Base-by-base conservation (phyloP, 768 basidiomycete species). In the Leccinum sublutescens region DNA sequence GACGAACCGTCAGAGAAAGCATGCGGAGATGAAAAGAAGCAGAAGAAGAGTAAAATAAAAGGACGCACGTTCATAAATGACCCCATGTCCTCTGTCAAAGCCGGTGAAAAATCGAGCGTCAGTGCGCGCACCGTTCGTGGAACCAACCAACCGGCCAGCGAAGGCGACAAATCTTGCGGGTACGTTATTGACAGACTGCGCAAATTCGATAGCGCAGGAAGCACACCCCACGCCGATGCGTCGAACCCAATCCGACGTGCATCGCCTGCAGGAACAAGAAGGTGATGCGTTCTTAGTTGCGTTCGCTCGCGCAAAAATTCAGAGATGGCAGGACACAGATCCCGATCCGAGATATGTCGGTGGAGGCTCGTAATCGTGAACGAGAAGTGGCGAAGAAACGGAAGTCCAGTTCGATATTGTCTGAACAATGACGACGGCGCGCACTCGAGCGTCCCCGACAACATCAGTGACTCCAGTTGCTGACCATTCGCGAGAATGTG, bases 121-220 rank as follows among this genome's bases (percentile, higher is more conserved):
- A 87, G 66, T 15, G 83, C 80, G 7, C 72, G 69, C 4, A 87
- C 79, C 36, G 65, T 77, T 27, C 83, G 69, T 9, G 88, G 88
- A 33, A 91, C 79, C 27, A 90, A 74, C 86, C 87, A 89, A 47
- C 83, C 79, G 5, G 87, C 86, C n/a, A 89, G 73, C 2, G 84
- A 81, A 0, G 86, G 79, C 1, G 85, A 79, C 40, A 89, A 71
- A 67, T 88, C 87, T 60, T 76, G 74, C 2, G 88, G 88, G 64
- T 88, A 82, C 4, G 82, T 83, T 55, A 88, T 86, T 54, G 77
- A 79, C 56, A 90, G 68, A 43, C 78, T 79, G 19, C 72, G 78
- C 53, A 91, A 69, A 12, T 76, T 76, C 12, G 74, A 70, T 27
- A 91, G 71, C 6, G 79, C 79, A 0, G 88, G 87, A 11, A 91